Conservation (phyloP, 305 asterid species). For the Striga hermonthica region DNA sequence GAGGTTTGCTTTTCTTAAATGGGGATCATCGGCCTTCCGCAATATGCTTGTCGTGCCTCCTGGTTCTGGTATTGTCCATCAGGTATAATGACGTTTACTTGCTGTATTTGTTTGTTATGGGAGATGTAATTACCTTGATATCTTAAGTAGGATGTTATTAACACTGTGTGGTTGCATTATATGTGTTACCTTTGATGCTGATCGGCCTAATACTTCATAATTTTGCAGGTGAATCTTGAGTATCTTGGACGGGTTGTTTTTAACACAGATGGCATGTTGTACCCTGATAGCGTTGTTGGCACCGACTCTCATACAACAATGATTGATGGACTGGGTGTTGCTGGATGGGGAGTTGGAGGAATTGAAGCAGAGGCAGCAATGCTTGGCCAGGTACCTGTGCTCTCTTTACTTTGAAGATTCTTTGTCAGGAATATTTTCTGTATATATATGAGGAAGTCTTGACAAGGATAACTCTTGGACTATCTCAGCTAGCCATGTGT, state of each 20-base stretch:
- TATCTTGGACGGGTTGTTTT: conserved; percentile 81
- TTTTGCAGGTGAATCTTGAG: conserved; percentile 67
- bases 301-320: conserved; percentile 82
- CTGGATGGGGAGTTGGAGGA: conserved; percentile 90
- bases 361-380: conserved; percentile 68
- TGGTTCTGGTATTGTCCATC: conserved; percentile 86
- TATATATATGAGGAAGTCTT: too few relatives aligned
- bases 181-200: not conserved
- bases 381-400: conserved; percentile 66
- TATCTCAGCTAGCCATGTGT: not conserved
- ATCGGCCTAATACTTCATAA: conserved; percentile 1
- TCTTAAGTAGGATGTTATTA: not conserved
- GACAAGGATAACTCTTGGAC: too few relatives aligned
- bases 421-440: too few relatives aligned
- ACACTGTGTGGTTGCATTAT: not conserved
- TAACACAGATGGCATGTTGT: conserved; percentile 60
- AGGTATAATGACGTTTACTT: conserved; percentile 40
- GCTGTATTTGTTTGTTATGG: not conserved
- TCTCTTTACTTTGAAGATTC: not conserved
- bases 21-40: conserved; percentile 74
- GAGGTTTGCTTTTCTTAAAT: conserved; percentile 78
- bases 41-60: conserved; percentile 91
- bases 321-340: conserved; percentile 78
- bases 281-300: conserved; percentile 83
- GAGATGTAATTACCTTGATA: conserved; percentile 14